Percentiles rank a stretch among this genome's conserved stretches.
These are phyloP conservation scores for Parachlorella kessleri DNA, from an alignment of 139 green algal species.

Conservation along the genomic window DNA sequence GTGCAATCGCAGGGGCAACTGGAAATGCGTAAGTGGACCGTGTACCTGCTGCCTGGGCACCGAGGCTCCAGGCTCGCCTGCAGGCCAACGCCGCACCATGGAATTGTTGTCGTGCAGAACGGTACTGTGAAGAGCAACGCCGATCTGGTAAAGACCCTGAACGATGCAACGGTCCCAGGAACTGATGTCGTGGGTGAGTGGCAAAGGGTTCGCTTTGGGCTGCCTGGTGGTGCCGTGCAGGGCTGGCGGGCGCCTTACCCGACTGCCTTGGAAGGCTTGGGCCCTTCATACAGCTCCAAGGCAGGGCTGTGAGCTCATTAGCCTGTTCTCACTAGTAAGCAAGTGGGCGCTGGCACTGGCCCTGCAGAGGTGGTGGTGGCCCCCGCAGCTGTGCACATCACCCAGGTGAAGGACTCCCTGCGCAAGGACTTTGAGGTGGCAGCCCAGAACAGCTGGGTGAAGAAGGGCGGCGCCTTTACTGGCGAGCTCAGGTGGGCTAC, in stretches of 20 bases:
- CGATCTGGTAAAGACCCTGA: slow-evolving; percentile 78
- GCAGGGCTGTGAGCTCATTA: too few relatives aligned
- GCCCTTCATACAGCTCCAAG: too few relatives aligned
- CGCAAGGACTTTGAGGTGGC: slow-evolving; percentile 69
- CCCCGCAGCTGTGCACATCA: slow-evolving; percentile 89
- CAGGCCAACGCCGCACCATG: not conserved
- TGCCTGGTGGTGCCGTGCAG: too few relatives aligned
- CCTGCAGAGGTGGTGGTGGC: slow-evolving; percentile 89
- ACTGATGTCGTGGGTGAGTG: slow-evolving; percentile 47
- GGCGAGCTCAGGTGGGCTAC: slow-evolving; percentile 75
- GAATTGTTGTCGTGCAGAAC: slow-evolving; percentile 54
- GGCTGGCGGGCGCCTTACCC: too few relatives aligned
- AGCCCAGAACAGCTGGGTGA: slow-evolving; percentile 91
- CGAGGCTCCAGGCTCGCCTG: not conserved
- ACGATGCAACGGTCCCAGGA: slow-evolving; percentile 53
- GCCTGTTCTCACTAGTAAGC: too few relatives aligned
- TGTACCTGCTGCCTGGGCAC: not conserved
- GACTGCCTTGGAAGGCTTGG: too few relatives aligned
- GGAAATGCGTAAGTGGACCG: slow-evolving; percentile 51
- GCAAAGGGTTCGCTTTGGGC: slow-evolving; percentile 20
- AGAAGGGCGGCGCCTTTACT: slow-evolving; percentile 88
- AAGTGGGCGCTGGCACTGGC: too few relatives aligned
- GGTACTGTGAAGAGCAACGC: slow-evolving; percentile 74
- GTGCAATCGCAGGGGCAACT: slow-evolving; percentile 56
- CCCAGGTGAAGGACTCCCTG: slow-evolving; percentile 61